Evolutionary conservation across 23 red algal species (phyloP).

Genomic region (Gracilaria vermiculophylla): DNA sequence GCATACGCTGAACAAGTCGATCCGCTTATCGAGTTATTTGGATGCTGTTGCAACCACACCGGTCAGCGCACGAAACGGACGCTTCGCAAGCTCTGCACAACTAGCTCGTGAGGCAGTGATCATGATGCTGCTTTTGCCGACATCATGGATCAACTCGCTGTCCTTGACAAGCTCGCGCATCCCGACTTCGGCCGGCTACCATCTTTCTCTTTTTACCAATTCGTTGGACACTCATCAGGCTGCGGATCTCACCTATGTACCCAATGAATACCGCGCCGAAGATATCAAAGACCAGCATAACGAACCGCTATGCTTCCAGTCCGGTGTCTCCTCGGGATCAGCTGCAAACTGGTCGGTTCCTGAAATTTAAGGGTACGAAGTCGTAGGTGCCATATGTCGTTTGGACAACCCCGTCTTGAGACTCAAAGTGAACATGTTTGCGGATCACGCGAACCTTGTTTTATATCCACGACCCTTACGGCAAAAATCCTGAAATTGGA

Average conservation of each 20-base stretch:
- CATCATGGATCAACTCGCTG: conserved; percentile 43
- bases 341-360: neutral
- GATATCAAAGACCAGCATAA: neutral
- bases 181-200: neutral
- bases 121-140: conserved; percentile 46
- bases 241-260: conserved; percentile 7
- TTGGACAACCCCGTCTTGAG: conserved; percentile 13
- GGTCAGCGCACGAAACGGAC: conserved; percentile 15
- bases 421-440: neutral
- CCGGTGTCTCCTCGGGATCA: neutral
- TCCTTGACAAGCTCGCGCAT: conserved; percentile 11
- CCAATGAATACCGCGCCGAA: neutral
- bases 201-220: conserved; percentile 20
- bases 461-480: conserved; percentile 2
- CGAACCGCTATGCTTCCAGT: conserved; percentile 9
- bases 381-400: conserved; percentile 14
- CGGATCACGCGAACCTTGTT: conserved; percentile 23
- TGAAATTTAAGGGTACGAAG: conserved; percentile 26
- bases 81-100: conserved; percentile 10
- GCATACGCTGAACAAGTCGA: neutral
- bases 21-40: neutral
- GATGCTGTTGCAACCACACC: neutral
- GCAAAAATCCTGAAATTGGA: neutral
- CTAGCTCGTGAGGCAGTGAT: neutral
- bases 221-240: conserved; percentile 28